Conservation (phyloP, 768 basidiomycete species). For the Hericium coralloides region DNA sequence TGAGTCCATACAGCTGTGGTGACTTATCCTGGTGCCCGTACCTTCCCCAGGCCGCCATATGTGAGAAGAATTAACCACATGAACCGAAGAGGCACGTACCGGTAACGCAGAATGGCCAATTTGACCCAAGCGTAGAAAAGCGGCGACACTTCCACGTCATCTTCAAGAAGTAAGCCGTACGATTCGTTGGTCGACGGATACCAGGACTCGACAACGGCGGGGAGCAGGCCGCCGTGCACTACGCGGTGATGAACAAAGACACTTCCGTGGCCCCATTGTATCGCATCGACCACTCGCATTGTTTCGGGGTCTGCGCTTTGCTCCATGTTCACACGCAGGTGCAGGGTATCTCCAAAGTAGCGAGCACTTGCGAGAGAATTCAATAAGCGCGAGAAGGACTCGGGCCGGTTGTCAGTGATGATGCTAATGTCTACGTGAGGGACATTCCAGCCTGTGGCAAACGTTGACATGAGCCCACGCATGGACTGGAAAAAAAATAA, state of each 20-base stretch:
- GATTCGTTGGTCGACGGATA: slow-evolving; percentile 66
- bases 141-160: slow-evolving; percentile 80
- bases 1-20: slow-evolving; percentile 62
- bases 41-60: slow-evolving; percentile 28
- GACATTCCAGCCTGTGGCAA: slow-evolving; percentile 57
- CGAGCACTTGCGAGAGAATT: slow-evolving; percentile 45
- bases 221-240: slow-evolving; percentile 69
- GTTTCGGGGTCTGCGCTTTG: slow-evolving; percentile 63
- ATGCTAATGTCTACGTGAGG: slow-evolving; percentile 64
- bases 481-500: background rate
- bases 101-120: slow-evolving; percentile 68
- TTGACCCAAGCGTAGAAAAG: slow-evolving; percentile 83
- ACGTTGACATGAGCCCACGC: slow-evolving; percentile 8
- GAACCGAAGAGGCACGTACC: slow-evolving; percentile 29
- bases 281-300: slow-evolving; percentile 35
- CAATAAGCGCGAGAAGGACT: slow-evolving; percentile 60
- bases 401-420: slow-evolving; percentile 70
- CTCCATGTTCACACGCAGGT: slow-evolving; percentile 65
- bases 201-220: slow-evolving; percentile 86
- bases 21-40: slow-evolving; percentile 41
- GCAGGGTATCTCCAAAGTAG: slow-evolving; percentile 63
- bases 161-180: slow-evolving; percentile 76
- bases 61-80: background rate
- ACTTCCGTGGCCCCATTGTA: slow-evolving; percentile 53
- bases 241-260: slow-evolving; percentile 62